A percentile compares a stretch with the other conserved stretches of the same genome.
phyloP scores from a whole-genome alignment of 768 basidiomycete species.

The Baorangia bicolor region DNA sequence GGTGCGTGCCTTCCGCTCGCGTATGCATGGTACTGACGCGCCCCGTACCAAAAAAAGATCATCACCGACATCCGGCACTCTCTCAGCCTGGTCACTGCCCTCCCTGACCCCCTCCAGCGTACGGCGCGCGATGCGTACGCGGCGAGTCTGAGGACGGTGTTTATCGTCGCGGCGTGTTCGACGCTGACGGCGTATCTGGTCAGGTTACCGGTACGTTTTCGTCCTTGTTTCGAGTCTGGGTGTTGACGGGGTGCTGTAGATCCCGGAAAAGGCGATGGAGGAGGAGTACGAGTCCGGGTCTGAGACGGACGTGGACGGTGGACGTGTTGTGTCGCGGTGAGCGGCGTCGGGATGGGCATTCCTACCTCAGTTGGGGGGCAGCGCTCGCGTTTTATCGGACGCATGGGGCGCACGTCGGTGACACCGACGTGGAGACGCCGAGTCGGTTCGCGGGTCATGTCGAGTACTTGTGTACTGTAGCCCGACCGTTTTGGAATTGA shows the following conservation, averaged over 20 bases:
- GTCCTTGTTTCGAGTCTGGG: background rate
- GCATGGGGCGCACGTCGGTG: too few relatives aligned
- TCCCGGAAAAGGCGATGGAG: constrained; percentile 12
- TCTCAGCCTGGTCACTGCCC: constrained; percentile 9
- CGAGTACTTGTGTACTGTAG: too few relatives aligned
- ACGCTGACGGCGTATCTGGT: constrained; percentile 18
- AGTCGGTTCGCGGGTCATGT: too few relatives aligned
- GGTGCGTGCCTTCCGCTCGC: background rate
- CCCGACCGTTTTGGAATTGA: too few relatives aligned
- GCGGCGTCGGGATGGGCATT: too few relatives aligned
- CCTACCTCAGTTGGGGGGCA: too few relatives aligned
- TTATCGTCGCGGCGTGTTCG: constrained; percentile 19
- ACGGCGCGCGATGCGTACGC: constrained; percentile 21
- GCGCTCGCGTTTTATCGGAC: too few relatives aligned
- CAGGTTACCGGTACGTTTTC: constrained; percentile 14
- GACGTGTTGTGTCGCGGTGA: too few relatives aligned
- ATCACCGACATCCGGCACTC: constrained; percentile 21
- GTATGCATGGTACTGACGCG: background rate
- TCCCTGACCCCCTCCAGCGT: constrained; percentile 16
- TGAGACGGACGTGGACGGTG: background rate
- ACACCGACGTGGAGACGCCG: too few relatives aligned
- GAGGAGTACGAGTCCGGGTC: background rate
- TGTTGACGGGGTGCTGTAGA: constrained; percentile 7
- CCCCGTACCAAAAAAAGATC: background rate
- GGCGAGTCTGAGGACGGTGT: constrained; percentile 18